Base-by-base conservation (phyloP, 257 asterid species). In the Lantana camara region DNA sequence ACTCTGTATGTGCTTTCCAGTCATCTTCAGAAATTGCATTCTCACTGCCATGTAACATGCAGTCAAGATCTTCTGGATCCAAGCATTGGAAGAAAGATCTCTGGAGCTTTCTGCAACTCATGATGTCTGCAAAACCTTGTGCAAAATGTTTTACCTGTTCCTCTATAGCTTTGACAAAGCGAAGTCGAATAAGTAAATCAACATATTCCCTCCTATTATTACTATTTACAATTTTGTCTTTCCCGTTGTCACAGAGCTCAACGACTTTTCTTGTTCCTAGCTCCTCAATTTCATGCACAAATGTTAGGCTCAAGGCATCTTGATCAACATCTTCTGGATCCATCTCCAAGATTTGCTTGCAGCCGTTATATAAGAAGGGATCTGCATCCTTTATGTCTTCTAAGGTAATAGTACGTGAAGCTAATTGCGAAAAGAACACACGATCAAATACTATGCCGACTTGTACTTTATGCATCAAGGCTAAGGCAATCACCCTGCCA, bases 361-460 rank as follows among this genome's bases (percentile, higher is more conserved):
- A 94, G 85, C 99, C 88, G 29, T 69, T 88, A 68, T 94, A 86
- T 63, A 94, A 63, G 68, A 51, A 84, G 50, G 98, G 98, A 76
- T 94, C 98, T 44, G 93, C 94, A 76, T 86, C 96, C 67, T 57
- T 75, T 73, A 88, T 74, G 79, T 94, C 99, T 81, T 88, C 96
- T 55, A 94, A 67, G 20, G 88, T 76, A 73, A 94, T 67, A 29
- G 55, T 7, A 62, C 63, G 57, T 53, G 98, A 96, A 73, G 88
- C 87, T 78, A 94, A 78, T 75, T 82, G 98, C 67, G 66, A 61
- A 67, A 85, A 77, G 80, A 90, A 90, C 38, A 81, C 80, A 13
- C 98, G 99, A 74, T 88, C 99, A 69, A 94, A 80, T 50, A 86
- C 95, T 55, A 94, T 69, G 47, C 99, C 99, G 30, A 94, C 81